A percentile compares a stretch with the other conserved stretches of the same genome.
Evolutionary conservation across 2,329 filamentous ascomycete genomes (phyloP).

Genomic region (Aspergillus intermedius): DNA sequence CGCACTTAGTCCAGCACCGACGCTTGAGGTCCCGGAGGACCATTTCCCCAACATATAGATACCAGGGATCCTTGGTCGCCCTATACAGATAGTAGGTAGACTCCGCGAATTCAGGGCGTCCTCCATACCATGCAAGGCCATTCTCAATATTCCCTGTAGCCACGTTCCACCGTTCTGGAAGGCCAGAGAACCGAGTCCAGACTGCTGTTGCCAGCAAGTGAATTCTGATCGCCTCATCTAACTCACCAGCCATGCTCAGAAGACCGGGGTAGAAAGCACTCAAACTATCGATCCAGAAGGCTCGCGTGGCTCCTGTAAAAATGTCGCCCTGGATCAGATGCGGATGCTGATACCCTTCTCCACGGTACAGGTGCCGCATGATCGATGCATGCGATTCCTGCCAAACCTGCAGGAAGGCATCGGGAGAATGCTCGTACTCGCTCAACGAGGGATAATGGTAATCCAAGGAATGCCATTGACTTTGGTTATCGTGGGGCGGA

Average conservation of each 20-base stretch:
- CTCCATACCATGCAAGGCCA: constrained; percentile 88
- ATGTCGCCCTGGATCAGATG: constrained; percentile 91
- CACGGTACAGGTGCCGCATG: constrained; percentile 83
- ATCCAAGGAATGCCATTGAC: constrained; percentile 47
- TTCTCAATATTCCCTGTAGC: constrained; percentile 76
- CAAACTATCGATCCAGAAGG: constrained; percentile 93
- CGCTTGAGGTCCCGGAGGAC: constrained; percentile 78
- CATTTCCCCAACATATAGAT: constrained; percentile 94
- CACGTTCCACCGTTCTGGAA: constrained; percentile 92
- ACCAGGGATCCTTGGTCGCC: constrained; percentile 92
- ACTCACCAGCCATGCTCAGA: constrained; percentile 74
- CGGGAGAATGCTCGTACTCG: constrained; percentile 62
- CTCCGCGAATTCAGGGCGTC: constrained; percentile 93
- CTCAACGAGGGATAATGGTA: constrained; percentile 61
- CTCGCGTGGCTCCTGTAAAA: constrained; percentile 76
- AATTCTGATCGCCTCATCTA: constrained; percentile 84
- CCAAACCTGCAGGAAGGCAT: constrained; percentile 77
- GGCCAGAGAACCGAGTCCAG: constrained; percentile 89
- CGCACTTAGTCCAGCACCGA: constrained; percentile 83
- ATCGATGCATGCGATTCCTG: constrained; percentile 79
- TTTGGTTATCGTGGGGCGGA: constrained; percentile 28
- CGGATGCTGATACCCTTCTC: constrained; percentile 67
- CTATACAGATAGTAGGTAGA: constrained; percentile 95
- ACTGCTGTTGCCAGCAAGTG: constrained; percentile 87
- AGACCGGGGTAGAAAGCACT: constrained; percentile 93